These are phyloP conservation scores for Nemania sp. DNA, from an alignment of 2,329 filamentous ascomycete genomes.

Conservation along the genomic window DNA sequence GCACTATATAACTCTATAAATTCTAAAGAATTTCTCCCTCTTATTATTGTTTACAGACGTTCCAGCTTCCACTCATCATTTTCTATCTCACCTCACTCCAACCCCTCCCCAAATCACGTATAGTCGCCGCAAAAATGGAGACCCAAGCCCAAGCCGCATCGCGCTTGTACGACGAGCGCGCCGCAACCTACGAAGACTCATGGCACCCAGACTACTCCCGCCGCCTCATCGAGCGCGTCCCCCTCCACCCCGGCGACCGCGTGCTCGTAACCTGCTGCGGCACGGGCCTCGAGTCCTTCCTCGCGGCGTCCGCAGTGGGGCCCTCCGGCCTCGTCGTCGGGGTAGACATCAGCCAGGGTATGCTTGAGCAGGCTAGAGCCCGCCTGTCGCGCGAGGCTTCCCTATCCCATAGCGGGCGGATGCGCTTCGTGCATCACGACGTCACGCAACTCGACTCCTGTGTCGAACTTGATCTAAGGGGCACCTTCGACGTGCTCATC, in stretches of 20 bases:
- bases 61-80: too few species aligned
- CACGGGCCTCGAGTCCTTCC: slow-evolving; percentile 13
- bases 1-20: background rate
- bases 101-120: too few species aligned
- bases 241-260: background rate
- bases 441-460: background rate
- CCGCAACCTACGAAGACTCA: slow-evolving; percentile 14
- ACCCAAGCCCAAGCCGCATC: slow-evolving; percentile 16
- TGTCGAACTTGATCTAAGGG: background rate
- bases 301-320: background rate
- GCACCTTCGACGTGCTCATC: slow-evolving; percentile 12
- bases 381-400: slow-evolving; percentile 1
- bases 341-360: slow-evolving; percentile 1
- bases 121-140: background rate
- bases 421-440: slow-evolving; percentile 9
- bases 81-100: too few species aligned
- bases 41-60: too few species aligned
- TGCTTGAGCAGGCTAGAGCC: background rate
- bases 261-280: slow-evolving; percentile 11
- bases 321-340: slow-evolving; percentile 6
- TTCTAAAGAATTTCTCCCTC: too few species aligned
- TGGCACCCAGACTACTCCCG: slow-evolving; percentile 15
- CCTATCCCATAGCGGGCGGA: background rate
- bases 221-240: background rate
- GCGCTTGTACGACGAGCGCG: slow-evolving; percentile 12